These are phyloP conservation scores for Debaryomyces coudertii DNA, from an alignment of 1,139 yeast species.

Conservation along the genomic window DNA sequence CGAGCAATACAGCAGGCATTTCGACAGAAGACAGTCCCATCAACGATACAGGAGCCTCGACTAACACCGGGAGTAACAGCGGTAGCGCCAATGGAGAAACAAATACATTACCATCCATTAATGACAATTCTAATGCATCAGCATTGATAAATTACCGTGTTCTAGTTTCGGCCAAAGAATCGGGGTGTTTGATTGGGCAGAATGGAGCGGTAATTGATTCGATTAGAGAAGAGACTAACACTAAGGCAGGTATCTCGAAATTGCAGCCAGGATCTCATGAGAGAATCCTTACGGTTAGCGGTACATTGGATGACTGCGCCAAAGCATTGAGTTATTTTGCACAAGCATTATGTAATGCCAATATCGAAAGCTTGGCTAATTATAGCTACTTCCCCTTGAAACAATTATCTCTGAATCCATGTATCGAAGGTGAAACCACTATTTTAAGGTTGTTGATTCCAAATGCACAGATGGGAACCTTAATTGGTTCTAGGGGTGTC, in stretches of 20 bases:
- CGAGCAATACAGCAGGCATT: slow-evolving; percentile 11
- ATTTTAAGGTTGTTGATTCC: slow-evolving; percentile 76
- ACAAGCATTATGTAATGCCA: slow-evolving; percentile 54
- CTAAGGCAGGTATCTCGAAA: slow-evolving; percentile 88
- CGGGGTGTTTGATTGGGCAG: slow-evolving; percentile 90
- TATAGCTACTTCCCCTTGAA: slow-evolving; percentile 66
- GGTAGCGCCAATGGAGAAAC: slow-evolving; percentile 3
- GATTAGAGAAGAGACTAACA: slow-evolving; percentile 74
- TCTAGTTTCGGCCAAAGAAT: slow-evolving; percentile 82
- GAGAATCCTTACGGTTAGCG: slow-evolving; percentile 80
- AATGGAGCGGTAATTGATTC: slow-evolving; percentile 81
- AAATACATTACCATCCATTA: slow-evolving; percentile 30
- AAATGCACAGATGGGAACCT: slow-evolving; percentile 87
- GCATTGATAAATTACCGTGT: slow-evolving; percentile 63
- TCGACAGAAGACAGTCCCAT: slow-evolving; percentile 1
- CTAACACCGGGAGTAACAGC: slow-evolving; percentile 4
- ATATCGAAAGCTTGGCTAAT: slow-evolving; percentile 30
- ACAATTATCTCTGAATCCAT: slow-evolving; percentile 54
- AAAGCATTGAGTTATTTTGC: slow-evolving; percentile 75
- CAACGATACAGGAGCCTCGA: neutral
- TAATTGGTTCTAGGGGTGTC: slow-evolving; percentile 83
- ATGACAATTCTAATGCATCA: slow-evolving; percentile 32
- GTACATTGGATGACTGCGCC: slow-evolving; percentile 74
- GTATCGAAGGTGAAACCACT: slow-evolving; percentile 55
- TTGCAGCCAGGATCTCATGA: slow-evolving; percentile 83